These are phyloP conservation scores for Lolium rigidum DNA, from an alignment of 176 grass and related monocot species.

Conservation along the genomic window DNA sequence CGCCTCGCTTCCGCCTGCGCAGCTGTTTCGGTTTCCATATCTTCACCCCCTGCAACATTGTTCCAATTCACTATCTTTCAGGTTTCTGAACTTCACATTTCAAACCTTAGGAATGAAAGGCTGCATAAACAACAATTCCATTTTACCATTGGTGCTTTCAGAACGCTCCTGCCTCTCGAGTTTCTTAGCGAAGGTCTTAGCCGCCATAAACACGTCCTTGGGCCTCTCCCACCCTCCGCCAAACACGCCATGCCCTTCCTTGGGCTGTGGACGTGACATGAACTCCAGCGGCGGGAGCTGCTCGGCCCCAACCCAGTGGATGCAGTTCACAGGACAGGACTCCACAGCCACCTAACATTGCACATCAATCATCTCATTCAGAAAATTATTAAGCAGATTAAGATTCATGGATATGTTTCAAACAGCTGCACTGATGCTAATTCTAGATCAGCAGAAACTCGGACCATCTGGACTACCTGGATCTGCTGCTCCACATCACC, in stretches of 20 bases:
- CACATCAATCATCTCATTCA: not conserved
- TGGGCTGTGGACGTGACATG: slow-evolving; percentile 34
- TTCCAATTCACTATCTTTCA: not conserved
- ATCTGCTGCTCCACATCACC: slow-evolving; percentile 56
- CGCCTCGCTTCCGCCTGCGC: slow-evolving; percentile 57
- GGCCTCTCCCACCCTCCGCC: slow-evolving; percentile 53
- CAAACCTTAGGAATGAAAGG: slow-evolving; percentile 1
- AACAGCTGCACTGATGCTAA: not conserved
- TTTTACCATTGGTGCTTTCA: slow-evolving; percentile 11
- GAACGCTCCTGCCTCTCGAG: slow-evolving; percentile 28
- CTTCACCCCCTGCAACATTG: slow-evolving; percentile 35
- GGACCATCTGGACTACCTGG: slow-evolving; percentile 38
- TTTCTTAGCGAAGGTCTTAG: slow-evolving; percentile 47
- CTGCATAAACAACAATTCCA: slow-evolving; percentile 4
- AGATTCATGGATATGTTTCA: not conserved
- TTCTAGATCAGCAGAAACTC: not conserved
- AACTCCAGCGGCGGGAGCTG: slow-evolving; percentile 53
- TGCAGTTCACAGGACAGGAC: slow-evolving; percentile 64
- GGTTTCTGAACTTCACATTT: not conserved
- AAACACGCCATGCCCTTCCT: slow-evolving; percentile 54
- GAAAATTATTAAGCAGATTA: not conserved
- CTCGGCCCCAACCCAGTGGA: slow-evolving; percentile 59
- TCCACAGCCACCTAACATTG: slow-evolving; percentile 64
- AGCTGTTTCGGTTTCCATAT: slow-evolving; percentile 42
- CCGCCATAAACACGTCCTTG: slow-evolving; percentile 40